A percentile compares a stretch with the other conserved stretches of the same genome.
These are phyloP conservation scores for Haplosporangium sp. DNA, from an alignment of 371 early-diverging fungal species.

Conservation along the genomic window DNA sequence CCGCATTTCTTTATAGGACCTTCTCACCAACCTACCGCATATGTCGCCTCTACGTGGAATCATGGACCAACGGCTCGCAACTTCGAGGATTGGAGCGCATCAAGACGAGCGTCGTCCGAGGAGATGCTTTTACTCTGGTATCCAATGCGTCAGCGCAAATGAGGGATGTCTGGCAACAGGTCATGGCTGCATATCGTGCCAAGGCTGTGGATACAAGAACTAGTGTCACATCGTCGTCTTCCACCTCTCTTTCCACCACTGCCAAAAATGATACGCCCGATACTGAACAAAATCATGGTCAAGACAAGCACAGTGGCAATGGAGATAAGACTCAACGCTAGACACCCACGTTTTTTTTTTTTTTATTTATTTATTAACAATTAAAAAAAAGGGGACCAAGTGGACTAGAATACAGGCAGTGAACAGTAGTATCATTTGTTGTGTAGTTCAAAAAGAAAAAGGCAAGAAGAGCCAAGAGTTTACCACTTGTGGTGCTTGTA, in stretches of 20 bases:
- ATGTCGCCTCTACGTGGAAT: constrained; percentile 26
- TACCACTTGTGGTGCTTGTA: constrained; percentile 15
- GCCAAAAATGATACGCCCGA: neutral
- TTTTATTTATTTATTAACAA: neutral
- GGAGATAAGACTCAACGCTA: constrained; percentile 7
- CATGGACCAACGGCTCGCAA: constrained; percentile 40
- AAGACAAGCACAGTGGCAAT: neutral
- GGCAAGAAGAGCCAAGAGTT: neutral
- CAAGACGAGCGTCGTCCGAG: constrained; percentile 24
- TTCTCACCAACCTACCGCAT: constrained; percentile 51
- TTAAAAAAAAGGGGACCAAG: neutral
- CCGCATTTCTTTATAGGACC: constrained; percentile 45
- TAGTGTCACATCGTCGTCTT: neutral
- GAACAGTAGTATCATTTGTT: constrained; percentile 25
- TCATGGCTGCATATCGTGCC: constrained; percentile 30
- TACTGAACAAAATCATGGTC: neutral
- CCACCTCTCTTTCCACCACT: neutral
- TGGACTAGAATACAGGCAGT: neutral
- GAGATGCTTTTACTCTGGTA: constrained; percentile 33
- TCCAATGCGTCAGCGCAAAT: constrained; percentile 16
- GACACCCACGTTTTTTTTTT: neutral
- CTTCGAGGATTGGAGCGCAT: constrained; percentile 41
- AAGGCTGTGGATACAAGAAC: constrained; percentile 3
- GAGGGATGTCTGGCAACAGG: constrained; percentile 39
- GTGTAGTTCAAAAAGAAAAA: neutral